Evolutionary conservation across 345 rosid species (phyloP).

Genomic region (thale cress (Arabidopsis thaliana)): DNA sequence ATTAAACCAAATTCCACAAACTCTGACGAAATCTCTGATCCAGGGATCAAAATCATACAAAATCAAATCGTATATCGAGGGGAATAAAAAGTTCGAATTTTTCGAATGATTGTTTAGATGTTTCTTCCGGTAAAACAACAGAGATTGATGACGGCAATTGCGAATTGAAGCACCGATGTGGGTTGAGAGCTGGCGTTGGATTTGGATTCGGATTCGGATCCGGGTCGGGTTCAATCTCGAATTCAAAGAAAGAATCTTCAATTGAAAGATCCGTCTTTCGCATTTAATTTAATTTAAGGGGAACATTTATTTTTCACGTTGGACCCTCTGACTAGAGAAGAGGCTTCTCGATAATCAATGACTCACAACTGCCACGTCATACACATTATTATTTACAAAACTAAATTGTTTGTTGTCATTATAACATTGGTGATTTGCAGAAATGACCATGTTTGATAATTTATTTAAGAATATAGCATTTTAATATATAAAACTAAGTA

Average conservation of each 20-base stretch:
- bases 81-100: not conserved
- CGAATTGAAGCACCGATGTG: conserved; percentile 24
- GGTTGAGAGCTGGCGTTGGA: conserved; percentile 42
- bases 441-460: too few relatives aligned
- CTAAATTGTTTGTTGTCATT: too few relatives aligned
- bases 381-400: too few relatives aligned
- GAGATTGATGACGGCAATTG: conserved; percentile 30
- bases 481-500: too few relatives aligned
- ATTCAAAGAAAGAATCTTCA: not conserved
- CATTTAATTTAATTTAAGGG: not conserved
- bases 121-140: conserved; percentile 30
- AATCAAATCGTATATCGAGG: not conserved
- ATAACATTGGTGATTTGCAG: too few relatives aligned
- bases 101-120: conserved; percentile 18
- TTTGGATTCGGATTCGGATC: conserved; percentile 3
- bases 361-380: not conserved
- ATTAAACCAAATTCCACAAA: not conserved
- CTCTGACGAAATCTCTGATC: not conserved
- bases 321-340: conserved; percentile 2
- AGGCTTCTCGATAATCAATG: not conserved
- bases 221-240: conserved; percentile 26
- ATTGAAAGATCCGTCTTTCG: not conserved
- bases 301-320: not conserved
- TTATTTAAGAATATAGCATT: too few relatives aligned
- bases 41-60: conserved; percentile 28